These are phyloP conservation scores for Coniferiporia sulphurascens DNA, from an alignment of 1,284 basidiomycete species.

Conservation along the genomic window DNA sequence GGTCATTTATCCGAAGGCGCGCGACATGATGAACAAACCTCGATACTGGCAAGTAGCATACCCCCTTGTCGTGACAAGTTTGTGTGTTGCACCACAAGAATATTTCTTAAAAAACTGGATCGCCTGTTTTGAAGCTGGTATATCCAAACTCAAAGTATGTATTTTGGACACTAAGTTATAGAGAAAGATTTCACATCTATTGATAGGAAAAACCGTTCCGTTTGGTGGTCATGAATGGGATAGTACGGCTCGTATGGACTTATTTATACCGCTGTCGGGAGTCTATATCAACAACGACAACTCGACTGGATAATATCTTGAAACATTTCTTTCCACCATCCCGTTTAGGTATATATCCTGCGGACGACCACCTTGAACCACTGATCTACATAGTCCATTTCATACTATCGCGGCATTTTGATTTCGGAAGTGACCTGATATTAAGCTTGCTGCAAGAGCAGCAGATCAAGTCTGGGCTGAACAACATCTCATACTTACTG, in stretches of 20 bases:
- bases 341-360: constrained; percentile 56
- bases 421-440: constrained; percentile 81
- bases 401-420: constrained; percentile 80
- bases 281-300: constrained; percentile 69
- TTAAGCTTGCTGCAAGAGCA: constrained; percentile 75
- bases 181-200: constrained; percentile 1
- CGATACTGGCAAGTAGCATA: constrained; percentile 90
- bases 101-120: constrained; percentile 84
- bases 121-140: constrained; percentile 62
- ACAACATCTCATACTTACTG: constrained; percentile 41
- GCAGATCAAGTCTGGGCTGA: constrained; percentile 37
- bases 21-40: constrained; percentile 84
- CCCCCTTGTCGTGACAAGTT: constrained; percentile 76
- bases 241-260: constrained; percentile 86
- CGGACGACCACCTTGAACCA: constrained; percentile 74
- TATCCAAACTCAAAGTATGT: constrained; percentile 75
- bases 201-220: constrained; percentile 73
- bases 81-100: constrained; percentile 86
- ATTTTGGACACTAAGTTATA: background rate
- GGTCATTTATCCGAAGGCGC: constrained; percentile 78
- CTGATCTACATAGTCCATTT: constrained; percentile 82
- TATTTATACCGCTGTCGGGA: constrained; percentile 93
- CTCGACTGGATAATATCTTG: constrained; percentile 75
- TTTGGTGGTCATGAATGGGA: constrained; percentile 76
- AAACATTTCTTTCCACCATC: constrained; percentile 79